Conservation (phyloP, 2,329 filamentous ascomycete genomes). For the Fusarium verticillioides region DNA sequence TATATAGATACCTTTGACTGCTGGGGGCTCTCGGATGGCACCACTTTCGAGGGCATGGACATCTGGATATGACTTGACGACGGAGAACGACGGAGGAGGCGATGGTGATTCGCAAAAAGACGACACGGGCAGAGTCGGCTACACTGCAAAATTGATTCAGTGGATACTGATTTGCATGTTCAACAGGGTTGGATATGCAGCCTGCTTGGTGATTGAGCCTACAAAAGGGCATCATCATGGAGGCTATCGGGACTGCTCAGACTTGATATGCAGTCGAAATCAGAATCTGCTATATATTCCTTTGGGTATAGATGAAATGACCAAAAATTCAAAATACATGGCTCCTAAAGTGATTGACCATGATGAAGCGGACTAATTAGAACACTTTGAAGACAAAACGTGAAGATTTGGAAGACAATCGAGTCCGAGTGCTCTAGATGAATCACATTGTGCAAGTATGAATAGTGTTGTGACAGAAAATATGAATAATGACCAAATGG, state of each 20-base stretch:
- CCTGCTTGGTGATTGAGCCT: slow-evolving; percentile 19
- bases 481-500: slow-evolving; percentile 35
- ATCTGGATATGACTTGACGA: slow-evolving; percentile 47
- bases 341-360: neutral
- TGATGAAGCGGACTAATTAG: neutral
- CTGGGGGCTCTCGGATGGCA: slow-evolving; percentile 30
- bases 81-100: slow-evolving; percentile 29
- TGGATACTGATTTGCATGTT: slow-evolving; percentile 22
- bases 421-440: neutral
- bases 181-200: slow-evolving; percentile 31
- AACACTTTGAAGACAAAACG: neutral
- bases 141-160: slow-evolving; percentile 37
- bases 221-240: slow-evolving; percentile 18
- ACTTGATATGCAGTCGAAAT: slow-evolving; percentile 37
- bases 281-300: slow-evolving; percentile 51
- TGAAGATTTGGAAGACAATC: neutral
- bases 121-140: slow-evolving; percentile 31
- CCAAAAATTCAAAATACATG: slow-evolving; percentile 41
- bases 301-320: slow-evolving; percentile 53
- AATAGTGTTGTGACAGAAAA: slow-evolving; percentile 18
- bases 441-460: neutral
- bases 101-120: slow-evolving; percentile 30
- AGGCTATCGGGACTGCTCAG: slow-evolving; percentile 25
- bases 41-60: slow-evolving; percentile 25
- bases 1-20: slow-evolving; percentile 44